A percentile compares a stretch with the other conserved stretches of the same genome.
Evolutionary conservation across 176 grass and related monocot species (phyloP).

Genomic region (Raddia distichophylla): DNA sequence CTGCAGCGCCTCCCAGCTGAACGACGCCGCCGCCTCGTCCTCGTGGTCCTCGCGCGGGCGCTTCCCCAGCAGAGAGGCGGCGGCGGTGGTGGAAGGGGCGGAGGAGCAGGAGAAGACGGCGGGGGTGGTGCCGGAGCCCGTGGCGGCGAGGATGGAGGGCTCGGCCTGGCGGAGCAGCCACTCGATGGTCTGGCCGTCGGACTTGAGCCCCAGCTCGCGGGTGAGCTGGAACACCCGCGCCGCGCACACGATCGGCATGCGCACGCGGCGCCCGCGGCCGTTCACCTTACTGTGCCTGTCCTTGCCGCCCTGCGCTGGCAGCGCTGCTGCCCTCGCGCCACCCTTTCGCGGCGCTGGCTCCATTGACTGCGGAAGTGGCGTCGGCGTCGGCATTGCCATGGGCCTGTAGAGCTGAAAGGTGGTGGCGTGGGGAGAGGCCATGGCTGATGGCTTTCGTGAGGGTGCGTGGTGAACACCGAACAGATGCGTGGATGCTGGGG

Average conservation of each 20-base stretch:
- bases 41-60: slow-evolving; percentile 42
- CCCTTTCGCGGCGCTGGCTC: slow-evolving; percentile 33
- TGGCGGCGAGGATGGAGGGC: slow-evolving; percentile 91
- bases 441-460: slow-evolving; percentile 22
- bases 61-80: slow-evolving; percentile 45
- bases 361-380: no score
- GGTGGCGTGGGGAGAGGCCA: slow-evolving; percentile 46
- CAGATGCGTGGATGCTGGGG: neutral
- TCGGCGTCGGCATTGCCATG: no score
- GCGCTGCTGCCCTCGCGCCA: slow-evolving; percentile 10
- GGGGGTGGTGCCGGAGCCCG: slow-evolving; percentile 77
- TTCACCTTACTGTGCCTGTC: slow-evolving; percentile 98
- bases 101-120: slow-evolving; percentile 74
- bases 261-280: slow-evolving; percentile 85
- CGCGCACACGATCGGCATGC: slow-evolving; percentile 96
- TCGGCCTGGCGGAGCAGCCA: slow-evolving; percentile 94
- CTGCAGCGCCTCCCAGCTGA: slow-evolving; percentile 55
- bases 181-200: slow-evolving; percentile 92
- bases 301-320: slow-evolving; percentile 48
- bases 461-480: neutral
- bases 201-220: slow-evolving; percentile 93
- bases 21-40: slow-evolving; percentile 10
- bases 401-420: slow-evolving; percentile 48
- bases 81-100: slow-evolving; percentile 36
- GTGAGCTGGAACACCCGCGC: slow-evolving; percentile 95